Evolutionary conservation across 306 rosid genomes (phyloP), one percentile per base, ranked within the genome.

Genomic region (Vigna reflexopilosa): DNA sequence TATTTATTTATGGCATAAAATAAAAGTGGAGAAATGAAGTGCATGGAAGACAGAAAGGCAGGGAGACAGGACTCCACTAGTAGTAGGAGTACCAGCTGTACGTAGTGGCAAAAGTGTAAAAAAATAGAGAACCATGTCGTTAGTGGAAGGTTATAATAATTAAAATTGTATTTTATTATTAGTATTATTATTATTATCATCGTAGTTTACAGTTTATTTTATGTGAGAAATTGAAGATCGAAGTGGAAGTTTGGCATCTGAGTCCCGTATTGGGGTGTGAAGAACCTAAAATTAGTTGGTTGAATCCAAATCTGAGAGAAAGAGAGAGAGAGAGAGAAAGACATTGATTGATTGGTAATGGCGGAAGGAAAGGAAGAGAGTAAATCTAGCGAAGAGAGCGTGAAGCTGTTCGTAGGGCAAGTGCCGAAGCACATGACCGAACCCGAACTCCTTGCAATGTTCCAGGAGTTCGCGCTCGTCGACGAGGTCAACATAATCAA

Each of bases 401-500:
- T 96, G 89, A 96, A 96, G 80, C 93, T 96, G 75, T 96, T 96
- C 77, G 99, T 93, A 2, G 99, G 99, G 38, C 99, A 96, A 87
- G 99, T 96, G 38, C 99, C 99, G 69, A 96, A 96, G 87, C 90
- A 91, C 84, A 90, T 93, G 94, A 90, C 91, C 51, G 99, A 96
- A 84, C 82, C 85, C 28, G 97, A 96, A 56, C 89, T 96, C 7
- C 91, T 96, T 9, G 71, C 89, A 91, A 90, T 93, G 99, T 93
- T 96, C 89, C 70, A 90, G 67, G 98, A 96, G 81, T 90, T 93
- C 76, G 90, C 96, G 4, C 69, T 96, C 78, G 97, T 96, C 22
- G 98, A 96, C 79, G 93, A 96, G 81, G 97, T 96, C 97, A 96
- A 93, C 91, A 84, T 96, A 88, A 96, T 96, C 93, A 96, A 90